Evolutionary conservation across 768 basidiomycete species (phyloP).

Genomic region (Scleroderma citrinum): DNA sequence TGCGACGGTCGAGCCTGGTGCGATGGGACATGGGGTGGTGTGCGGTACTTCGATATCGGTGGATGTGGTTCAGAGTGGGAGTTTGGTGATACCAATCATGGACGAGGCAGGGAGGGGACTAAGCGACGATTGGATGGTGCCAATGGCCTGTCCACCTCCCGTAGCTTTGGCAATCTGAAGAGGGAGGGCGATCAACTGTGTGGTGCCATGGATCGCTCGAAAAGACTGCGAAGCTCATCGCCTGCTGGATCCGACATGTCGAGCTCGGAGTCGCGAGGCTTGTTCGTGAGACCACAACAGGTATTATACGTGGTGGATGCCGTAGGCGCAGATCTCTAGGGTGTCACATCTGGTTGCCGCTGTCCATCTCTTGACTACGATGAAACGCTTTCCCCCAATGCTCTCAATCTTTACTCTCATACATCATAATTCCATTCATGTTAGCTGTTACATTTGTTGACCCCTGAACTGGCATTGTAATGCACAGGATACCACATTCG

Average conservation of each 20-base stretch:
- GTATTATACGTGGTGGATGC: slow-evolving; percentile 86
- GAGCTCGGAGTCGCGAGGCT: slow-evolving; percentile 57
- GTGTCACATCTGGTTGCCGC: not conserved
- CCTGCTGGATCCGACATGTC: slow-evolving; percentile 58
- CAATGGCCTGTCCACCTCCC: slow-evolving; percentile 33
- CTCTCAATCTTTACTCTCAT: slow-evolving; percentile 6
- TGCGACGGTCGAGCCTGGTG: slow-evolving; percentile 74
- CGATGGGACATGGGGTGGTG: slow-evolving; percentile 77
- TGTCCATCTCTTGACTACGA: not conserved
- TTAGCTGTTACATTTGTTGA: not conserved
- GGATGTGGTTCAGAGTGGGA: slow-evolving; percentile 56
- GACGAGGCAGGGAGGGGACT: slow-evolving; percentile 18
- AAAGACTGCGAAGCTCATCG: slow-evolving; percentile 63
- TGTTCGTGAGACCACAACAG: slow-evolving; percentile 83
- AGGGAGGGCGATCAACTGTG: slow-evolving; percentile 52
- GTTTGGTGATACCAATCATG: slow-evolving; percentile 40
- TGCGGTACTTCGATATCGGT: slow-evolving; percentile 80
- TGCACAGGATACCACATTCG: slow-evolving; percentile 17
- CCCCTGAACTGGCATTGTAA: not conserved
- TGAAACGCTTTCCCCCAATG: not conserved
- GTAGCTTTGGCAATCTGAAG: slow-evolving; percentile 35
- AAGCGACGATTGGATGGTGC: slow-evolving; percentile 36
- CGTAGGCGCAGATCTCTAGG: slow-evolving; percentile 57
- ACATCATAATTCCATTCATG: slow-evolving; percentile 1
- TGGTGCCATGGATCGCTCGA: slow-evolving; percentile 35